A percentile compares a stretch with the other conserved stretches of the same genome.
These are phyloP conservation scores for Monsonia emarginata DNA, from an alignment of 441 rosid genomes.

Conservation along the genomic window DNA sequence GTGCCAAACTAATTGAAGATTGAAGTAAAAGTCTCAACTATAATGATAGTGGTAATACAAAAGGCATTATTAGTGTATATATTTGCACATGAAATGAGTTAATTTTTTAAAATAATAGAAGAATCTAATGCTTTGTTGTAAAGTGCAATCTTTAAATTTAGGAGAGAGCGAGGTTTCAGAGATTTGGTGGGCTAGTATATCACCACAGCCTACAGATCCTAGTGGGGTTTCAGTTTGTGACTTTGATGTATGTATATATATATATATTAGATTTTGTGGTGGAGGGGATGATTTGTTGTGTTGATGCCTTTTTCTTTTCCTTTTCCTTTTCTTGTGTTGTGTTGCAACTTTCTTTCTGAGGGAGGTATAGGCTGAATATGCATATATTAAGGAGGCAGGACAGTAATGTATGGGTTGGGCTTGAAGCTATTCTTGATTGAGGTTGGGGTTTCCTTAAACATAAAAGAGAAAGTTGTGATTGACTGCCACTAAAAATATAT, in stretches of 20 bases:
- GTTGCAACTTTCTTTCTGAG: background rate
- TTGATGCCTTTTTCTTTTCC: too few relatives aligned
- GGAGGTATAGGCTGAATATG: background rate
- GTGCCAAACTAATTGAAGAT: background rate
- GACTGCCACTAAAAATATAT: background rate
- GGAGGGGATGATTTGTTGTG: background rate
- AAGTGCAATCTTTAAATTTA: constrained; percentile 7
- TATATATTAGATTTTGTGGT: background rate
- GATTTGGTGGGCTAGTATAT: constrained; percentile 4
- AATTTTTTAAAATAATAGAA: background rate
- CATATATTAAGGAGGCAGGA: background rate
- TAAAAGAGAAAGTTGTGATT: constrained; percentile 13
- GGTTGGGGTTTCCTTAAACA: constrained; percentile 21
- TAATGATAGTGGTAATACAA: background rate
- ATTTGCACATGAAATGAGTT: too few relatives aligned
- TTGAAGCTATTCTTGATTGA: constrained; percentile 7
- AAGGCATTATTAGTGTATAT: background rate
- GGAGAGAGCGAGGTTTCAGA: constrained; percentile 1
- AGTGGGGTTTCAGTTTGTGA: background rate
- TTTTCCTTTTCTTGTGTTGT: background rate
- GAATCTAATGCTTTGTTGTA: constrained; percentile 19
- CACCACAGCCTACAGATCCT: constrained; percentile 13
- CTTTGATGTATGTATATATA: too few relatives aligned
- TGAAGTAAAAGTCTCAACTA: background rate
- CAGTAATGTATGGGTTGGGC: background rate